Conservation (phyloP, 2,329 filamentous ascomycete species). For the Neofusicoccum umdonicola region DNA sequence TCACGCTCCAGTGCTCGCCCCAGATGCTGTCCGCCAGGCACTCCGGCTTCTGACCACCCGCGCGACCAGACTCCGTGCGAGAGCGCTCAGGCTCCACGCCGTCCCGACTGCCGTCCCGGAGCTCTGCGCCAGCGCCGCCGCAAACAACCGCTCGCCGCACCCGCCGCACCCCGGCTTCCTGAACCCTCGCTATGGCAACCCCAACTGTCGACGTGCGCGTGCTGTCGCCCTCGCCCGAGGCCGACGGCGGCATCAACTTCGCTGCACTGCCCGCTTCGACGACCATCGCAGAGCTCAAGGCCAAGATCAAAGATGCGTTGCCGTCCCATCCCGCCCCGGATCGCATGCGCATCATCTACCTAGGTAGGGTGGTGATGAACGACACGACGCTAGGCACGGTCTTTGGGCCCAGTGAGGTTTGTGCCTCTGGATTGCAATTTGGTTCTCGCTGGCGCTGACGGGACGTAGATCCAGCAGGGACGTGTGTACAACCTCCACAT, state of each 20-base stretch:
- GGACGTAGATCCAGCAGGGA: conserved; percentile 30
- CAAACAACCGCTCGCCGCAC: conserved; percentile 26
- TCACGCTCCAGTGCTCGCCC: background rate
- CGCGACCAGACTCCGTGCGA: background rate
- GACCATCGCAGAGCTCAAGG: conserved; percentile 54
- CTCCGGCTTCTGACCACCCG: background rate
- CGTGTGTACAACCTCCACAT: conserved; percentile 18
- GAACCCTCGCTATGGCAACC: background rate
- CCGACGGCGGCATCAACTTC: conserved; percentile 34
- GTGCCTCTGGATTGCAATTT: background rate
- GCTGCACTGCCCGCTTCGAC: conserved; percentile 32
- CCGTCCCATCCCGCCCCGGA: conserved; percentile 37
- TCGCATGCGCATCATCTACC: conserved; percentile 58
- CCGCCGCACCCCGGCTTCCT: conserved; percentile 28
- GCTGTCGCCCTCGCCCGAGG: conserved; percentile 39
- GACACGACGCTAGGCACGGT: conserved; percentile 49
- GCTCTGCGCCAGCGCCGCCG: background rate
- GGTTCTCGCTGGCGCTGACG: background rate
- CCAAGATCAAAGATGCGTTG: conserved; percentile 50
- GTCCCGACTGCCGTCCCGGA: conserved; percentile 18
- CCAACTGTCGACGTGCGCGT: conserved; percentile 36
- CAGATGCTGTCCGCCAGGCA: background rate
- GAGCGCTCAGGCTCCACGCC: background rate
- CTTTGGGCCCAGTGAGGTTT: conserved; percentile 40
- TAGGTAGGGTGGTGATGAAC: conserved; percentile 53